Base-by-base conservation (phyloP, 352 stramenopile species). In the Pythium utonaiense region DNA sequence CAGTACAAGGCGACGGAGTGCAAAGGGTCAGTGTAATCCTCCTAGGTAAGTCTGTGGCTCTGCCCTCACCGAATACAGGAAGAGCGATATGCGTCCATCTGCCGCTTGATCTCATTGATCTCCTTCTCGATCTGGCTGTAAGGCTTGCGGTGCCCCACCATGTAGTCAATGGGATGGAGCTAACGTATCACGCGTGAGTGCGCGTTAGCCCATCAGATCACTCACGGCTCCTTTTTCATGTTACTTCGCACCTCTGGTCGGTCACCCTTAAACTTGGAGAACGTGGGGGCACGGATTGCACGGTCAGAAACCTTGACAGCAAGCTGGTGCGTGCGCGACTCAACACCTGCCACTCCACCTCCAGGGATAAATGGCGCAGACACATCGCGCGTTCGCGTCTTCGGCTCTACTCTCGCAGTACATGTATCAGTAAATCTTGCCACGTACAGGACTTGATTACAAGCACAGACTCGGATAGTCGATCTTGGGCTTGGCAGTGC, bases 381-480 rank as follows among this genome's bases (percentile, higher is more conserved):
- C 3, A 44, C n/a, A 13, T 86, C 72, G 12, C 72, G 62, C 3
- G 72, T 34, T 28, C 77, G 87, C 6, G 53, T 78, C 49, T 81
- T 87, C 3, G 84, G 55, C 56, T 91, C 82, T 89, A 27, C 19
- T n/a, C n/a, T n/a, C n/a, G n/a, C n/a, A n/a, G n/a, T n/a, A n/a
- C n/a, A n/a, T n/a, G n/a, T n/a, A n/a, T n/a, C n/a, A n/a, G n/a
- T n/a, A n/a, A n/a, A n/a, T n/a, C n/a, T n/a, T n/a, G n/a, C n/a
- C n/a, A n/a, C n/a, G n/a, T n/a, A n/a, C n/a, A n/a, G n/a, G n/a
- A n/a, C n/a, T n/a, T n/a, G n/a, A n/a, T n/a, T n/a, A n/a, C n/a
- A n/a, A n/a, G n/a, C n/a, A n/a, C n/a, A n/a, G n/a, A 93, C 83
- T 93, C 10, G 81, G 83, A 34, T 93, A 93, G 10, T 63, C 61